phyloP scores from a whole-genome alignment of 139 green algal genomes.

The Gonium pectorale region DNA sequence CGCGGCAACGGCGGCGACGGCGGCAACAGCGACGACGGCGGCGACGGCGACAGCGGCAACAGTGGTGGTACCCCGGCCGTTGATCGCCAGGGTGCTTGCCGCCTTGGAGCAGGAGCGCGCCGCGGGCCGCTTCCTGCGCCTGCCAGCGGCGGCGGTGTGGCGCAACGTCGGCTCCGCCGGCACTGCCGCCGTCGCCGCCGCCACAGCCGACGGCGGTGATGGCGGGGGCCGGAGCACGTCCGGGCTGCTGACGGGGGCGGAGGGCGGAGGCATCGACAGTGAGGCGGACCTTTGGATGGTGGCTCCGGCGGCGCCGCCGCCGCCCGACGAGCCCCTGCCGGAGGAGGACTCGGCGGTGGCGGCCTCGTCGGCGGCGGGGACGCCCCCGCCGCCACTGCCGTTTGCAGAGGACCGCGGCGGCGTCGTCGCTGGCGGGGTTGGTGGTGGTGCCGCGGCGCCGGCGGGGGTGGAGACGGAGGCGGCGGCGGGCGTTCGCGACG shows the following conservation, averaged over 20 bases:
- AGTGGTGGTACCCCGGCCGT: background rate
- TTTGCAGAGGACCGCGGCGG: background rate
- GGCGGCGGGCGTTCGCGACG: background rate
- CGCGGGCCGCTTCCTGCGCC: slow-evolving; percentile 4
- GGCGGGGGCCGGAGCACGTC: background rate
- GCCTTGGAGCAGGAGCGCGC: slow-evolving; percentile 1
- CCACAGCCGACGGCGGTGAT: background rate
- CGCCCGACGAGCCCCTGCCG: background rate
- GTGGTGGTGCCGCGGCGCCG: background rate
- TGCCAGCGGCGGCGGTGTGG: slow-evolving; percentile 7
- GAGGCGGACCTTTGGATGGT: slow-evolving; percentile 30
- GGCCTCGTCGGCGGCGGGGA: background rate
- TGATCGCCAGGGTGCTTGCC: slow-evolving; percentile 13
- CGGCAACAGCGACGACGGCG: background rate
- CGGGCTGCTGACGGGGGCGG: background rate
- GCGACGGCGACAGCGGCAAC: background rate
- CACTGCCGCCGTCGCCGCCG: background rate
- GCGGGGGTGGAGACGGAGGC: background rate
- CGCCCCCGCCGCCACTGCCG: no score
- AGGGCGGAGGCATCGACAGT: no score
- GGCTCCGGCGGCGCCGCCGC: background rate
- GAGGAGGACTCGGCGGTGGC: background rate
- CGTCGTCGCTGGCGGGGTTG: background rate
- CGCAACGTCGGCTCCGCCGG: background rate
- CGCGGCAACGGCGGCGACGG: background rate